Conservation (phyloP, 495 filamentous ascomycete species). For the Aspergillus steynii region DNA sequence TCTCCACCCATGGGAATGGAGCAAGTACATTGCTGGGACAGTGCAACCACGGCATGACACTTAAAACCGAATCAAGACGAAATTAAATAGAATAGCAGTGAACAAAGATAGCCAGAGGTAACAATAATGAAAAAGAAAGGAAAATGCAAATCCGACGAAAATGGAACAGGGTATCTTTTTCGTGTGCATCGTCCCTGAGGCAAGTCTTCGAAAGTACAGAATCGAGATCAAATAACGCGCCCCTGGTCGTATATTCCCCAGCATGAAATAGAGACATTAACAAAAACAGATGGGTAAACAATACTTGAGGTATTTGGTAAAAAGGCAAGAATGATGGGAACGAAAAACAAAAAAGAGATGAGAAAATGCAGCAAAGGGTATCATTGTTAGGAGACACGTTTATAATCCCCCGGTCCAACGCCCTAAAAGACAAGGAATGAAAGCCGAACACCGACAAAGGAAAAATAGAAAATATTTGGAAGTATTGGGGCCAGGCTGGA, state of each 20-base stretch:
- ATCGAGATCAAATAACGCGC: constrained; percentile 19
- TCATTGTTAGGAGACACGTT: constrained; percentile 52
- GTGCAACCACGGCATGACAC: background rate
- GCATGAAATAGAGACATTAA: constrained; percentile 10
- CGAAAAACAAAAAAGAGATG: constrained; percentile 18
- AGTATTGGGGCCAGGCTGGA: constrained; percentile 1
- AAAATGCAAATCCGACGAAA: constrained; percentile 9
- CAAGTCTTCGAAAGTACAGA: constrained; percentile 23
- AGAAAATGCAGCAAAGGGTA: constrained; percentile 37
- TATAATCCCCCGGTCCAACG: constrained; percentile 50
- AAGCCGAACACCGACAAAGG: constrained; percentile 24
- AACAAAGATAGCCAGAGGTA: background rate
- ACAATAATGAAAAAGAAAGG: background rate
- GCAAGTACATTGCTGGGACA: background rate
- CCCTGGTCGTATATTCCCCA: constrained; percentile 18
- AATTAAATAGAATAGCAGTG: background rate
- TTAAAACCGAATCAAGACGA: constrained; percentile 1
- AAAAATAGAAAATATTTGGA: constrained; percentile 15
- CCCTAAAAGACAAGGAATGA: constrained; percentile 28
- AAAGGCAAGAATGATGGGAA: constrained; percentile 11
- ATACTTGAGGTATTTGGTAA: background rate
- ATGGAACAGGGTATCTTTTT: constrained; percentile 42
- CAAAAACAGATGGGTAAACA: constrained; percentile 15
- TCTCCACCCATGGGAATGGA: background rate
- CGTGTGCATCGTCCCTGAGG: constrained; percentile 40